Evolutionary conservation across 2,329 filamentous ascomycete species (phyloP), one percentile per base, ranked within the genome.

Genomic region (Hypoxylon sp.): DNA sequence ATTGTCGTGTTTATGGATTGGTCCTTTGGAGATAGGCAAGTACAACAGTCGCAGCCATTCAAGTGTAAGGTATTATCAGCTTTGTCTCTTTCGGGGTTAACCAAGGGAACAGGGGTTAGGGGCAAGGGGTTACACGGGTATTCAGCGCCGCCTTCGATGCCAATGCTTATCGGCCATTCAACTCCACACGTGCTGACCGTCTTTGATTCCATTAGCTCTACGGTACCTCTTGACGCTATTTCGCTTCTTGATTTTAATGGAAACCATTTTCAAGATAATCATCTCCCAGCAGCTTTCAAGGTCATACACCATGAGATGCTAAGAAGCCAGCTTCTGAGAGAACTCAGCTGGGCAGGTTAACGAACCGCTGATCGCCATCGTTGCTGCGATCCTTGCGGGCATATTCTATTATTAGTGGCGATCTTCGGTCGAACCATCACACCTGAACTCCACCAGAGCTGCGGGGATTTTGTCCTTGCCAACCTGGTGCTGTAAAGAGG

Each of bases 161-260:
- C 52, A 56, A 48, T 48, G 32, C 52, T 56, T 56, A n/a, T n/a
- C n/a, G 45, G 41, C 52, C 55, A 31, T 49, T 45, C 25, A 44
- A 43, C 12, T 7, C 20, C 32, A 25, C 55, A 59, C 55, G 55
- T 59, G 55, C 45, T 45, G 26, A 11, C 21, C 5, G 5, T 25
- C 9, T 6, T 25, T n/a, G n/a, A n/a, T n/a, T n/a, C n/a, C n/a
- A n/a, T n/a, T n/a, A n/a, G n/a, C n/a, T n/a, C n/a, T n/a, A n/a
- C n/a, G n/a, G n/a, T n/a, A n/a, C n/a, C n/a, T n/a, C n/a, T n/a
- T n/a, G n/a, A n/a, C n/a, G n/a, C n/a, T n/a, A n/a, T n/a, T n/a
- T n/a, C n/a, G n/a, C n/a, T n/a, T n/a, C n/a, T n/a, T n/a, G n/a
- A n/a, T n/a, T n/a, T n/a, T n/a, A n/a, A n/a, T n/a, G n/a, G 12